Base-by-base conservation (phyloP, 257 asterid genomes). In the Capsicum chinense region DNA sequence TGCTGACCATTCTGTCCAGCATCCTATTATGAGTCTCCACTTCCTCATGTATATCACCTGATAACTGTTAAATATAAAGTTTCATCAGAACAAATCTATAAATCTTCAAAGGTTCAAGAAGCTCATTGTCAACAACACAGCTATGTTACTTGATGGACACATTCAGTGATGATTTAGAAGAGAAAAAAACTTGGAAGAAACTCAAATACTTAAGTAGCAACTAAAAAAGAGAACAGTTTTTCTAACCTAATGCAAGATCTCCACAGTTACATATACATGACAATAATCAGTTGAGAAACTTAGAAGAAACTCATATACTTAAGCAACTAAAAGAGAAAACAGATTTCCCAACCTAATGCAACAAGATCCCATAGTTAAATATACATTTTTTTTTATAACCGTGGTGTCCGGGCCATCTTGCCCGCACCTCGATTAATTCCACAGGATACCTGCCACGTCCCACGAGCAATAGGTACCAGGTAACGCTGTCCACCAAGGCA, bases 31-130 rank as follows among this genome's bases (percentile, higher is more conserved):
- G 99, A 79, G 88, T 74, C 76, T 95, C 98, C 80, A 94, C 99
- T 90, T 95, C 99, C 89, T 94, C 99, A 2, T 95, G 90, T 86
- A 95, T 89, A 86, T 95, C 99, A 83, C 98, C 99, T 56, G 98
- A 91, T 88, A 95, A 63, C 99, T 94, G 91, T 85, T 56, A 66
- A 57, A 57, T 10, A 62, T 21, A 68, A 56, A 73, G 59, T 69
- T 69, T 66, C 50, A 68, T 58, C 35, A 59, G n/a, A 35, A 57
- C 47, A 69, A 73, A 52, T 80, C 83, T 58, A 9, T 84, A 57
- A 14, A 76, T 54, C 57, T 76, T 81, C 56, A 17, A 21, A 21
- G 48, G 54, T 19, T 70, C 14, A 44, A 47, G 33, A 80, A 1
- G 35, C 56, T 74, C 37, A 54, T 21, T 83, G 13, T 13, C 21